These are phyloP conservation scores for Blakeslea trispora DNA, from an alignment of 371 early-diverging fungal species.

Conservation along the genomic window DNA sequence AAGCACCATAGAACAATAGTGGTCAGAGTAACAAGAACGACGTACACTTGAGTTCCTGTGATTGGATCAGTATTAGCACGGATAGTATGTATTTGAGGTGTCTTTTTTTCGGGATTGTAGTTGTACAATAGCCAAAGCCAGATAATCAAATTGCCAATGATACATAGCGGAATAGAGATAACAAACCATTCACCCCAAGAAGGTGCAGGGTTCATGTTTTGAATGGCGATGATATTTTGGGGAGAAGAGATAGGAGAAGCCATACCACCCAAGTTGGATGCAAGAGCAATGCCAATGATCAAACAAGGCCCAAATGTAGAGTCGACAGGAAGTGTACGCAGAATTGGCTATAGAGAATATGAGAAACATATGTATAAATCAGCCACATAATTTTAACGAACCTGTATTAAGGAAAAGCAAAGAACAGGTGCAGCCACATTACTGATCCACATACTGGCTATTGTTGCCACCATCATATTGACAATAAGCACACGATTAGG, in stretches of 20 bases:
- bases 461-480: slow-evolving; percentile 93
- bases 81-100: slow-evolving; percentile 57
- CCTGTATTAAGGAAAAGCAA: slow-evolving; percentile 92
- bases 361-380: neutral
- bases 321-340: slow-evolving; percentile 70
- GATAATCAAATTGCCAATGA: slow-evolving; percentile 66
- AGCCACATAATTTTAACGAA: slow-evolving; percentile 18
- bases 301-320: slow-evolving; percentile 69
- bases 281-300: slow-evolving; percentile 82
- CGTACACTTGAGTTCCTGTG: slow-evolving; percentile 63
- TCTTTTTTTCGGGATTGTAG: slow-evolving; percentile 66
- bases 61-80: slow-evolving; percentile 60
- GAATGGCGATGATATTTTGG: slow-evolving; percentile 77
- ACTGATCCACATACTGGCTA: slow-evolving; percentile 96
- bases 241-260: slow-evolving; percentile 84
- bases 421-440: slow-evolving; percentile 98
- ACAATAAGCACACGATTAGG: slow-evolving; percentile 85
- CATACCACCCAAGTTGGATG: slow-evolving; percentile 88
- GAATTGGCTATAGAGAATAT: slow-evolving; percentile 58
- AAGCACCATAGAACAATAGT: slow-evolving; percentile 84
- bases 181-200: slow-evolving; percentile 71
- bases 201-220: slow-evolving; percentile 75
- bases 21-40: slow-evolving; percentile 59
- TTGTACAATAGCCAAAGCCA: slow-evolving; percentile 66
- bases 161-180: slow-evolving; percentile 60